Base-by-base conservation (phyloP, 164 flowering plant genomes). In the Vitis cinerea region DNA sequence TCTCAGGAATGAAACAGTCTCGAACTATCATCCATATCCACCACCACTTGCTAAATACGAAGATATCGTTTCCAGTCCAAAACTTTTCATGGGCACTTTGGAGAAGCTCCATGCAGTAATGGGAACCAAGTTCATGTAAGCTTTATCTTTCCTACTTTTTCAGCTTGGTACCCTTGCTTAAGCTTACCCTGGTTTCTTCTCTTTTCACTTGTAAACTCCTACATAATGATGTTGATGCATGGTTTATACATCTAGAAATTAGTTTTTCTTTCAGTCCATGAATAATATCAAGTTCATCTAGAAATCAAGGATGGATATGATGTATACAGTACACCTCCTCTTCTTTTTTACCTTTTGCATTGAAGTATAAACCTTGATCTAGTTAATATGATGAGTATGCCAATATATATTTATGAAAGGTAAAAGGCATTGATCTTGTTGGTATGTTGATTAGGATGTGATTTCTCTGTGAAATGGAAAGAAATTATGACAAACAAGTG, bases 101-200 rank as follows among this genome's bases (percentile, higher is more conserved):
- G 86, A 88, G 83, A 85, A 85, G 74, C 88, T 91, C 54, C 98
- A 93, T 76, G 71, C 84, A 67, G 27, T 81, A 0, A 79, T 93
- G 93, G 82, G 89, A 51, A 88, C 97, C 23, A 93, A 93, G 76
- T 93, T 93, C 82, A 91, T 88, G 98, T 91, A 69, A 75, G 85
- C 61, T 63, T 65, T 52, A n/a, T 64, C 51, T 64, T 44, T 19
- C 27, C 3, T 7, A 9, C 11, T 14, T 53, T 50, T 51, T 23
- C 6, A n/a, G 27, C 4, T 59, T 16, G 19, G n/a, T 64, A 59
- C 17, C 13, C 10, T 30, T 59, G 6, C 23, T 49, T 16, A n/a
- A 57, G n/a, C 17, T 59, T 16, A 8, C 13, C 27, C 12, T 3
- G 17, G 13, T 11, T 50, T 10, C 56, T 65, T 37, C 10, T 50